Conservation (phyloP, 139 green algal species). For the Chlamydomonas applanata region DNA sequence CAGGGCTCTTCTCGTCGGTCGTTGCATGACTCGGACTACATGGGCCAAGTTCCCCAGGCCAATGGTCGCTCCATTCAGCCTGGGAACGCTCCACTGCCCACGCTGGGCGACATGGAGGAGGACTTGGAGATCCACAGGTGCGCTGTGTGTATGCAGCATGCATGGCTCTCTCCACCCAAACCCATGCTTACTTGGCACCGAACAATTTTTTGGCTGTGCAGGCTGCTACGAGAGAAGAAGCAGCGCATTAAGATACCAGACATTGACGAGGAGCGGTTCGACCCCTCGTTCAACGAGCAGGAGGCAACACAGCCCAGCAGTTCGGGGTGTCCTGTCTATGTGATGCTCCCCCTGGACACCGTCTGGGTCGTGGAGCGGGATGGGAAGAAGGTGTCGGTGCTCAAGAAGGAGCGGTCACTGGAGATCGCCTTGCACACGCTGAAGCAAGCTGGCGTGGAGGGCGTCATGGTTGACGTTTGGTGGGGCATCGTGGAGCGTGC, state of each 20-base stretch:
- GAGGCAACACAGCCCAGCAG: slow-evolving; percentile 17
- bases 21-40: too few species aligned
- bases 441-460: slow-evolving; percentile 82
- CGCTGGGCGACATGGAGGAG: slow-evolving; percentile 20
- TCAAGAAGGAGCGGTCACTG: slow-evolving; percentile 83
- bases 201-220: slow-evolving; percentile 11
- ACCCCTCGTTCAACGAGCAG: neutral
- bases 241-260: slow-evolving; percentile 34
- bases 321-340: slow-evolving; percentile 85
- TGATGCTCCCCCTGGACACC: slow-evolving; percentile 98
- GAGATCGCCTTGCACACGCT: slow-evolving; percentile 82
- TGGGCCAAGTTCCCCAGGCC: too few species aligned
- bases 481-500: slow-evolving; percentile 84
- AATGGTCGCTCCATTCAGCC: too few species aligned
- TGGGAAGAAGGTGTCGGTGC: slow-evolving; percentile 54
- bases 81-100: too few species aligned
- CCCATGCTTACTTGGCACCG: neutral
- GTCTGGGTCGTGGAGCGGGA: slow-evolving; percentile 92
- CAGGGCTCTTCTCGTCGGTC: too few species aligned
- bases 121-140: slow-evolving; percentile 39
- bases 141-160: neutral
- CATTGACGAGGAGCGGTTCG: slow-evolving; percentile 38
- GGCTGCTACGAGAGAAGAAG: slow-evolving; percentile 39
- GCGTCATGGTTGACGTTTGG: slow-evolving; percentile 94
- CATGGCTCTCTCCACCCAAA: neutral